Base-by-base conservation (phyloP, 352 stramenopile genomes). In the Globisporangium uncinulatum region DNA sequence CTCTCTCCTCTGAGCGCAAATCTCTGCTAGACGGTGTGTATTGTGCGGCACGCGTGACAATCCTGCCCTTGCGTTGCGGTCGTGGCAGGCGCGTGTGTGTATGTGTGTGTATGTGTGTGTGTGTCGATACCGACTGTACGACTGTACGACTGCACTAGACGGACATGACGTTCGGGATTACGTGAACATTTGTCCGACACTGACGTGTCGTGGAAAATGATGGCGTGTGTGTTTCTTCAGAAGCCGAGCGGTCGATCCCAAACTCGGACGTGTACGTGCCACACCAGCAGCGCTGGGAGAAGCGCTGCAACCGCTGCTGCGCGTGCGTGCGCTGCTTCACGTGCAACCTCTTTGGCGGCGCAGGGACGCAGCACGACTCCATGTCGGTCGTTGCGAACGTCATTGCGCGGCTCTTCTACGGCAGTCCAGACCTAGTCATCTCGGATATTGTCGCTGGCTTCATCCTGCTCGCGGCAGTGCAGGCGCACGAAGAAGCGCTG, bases 361-460 rank as follows among this genome's bases (percentile, higher is more conserved):
- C 79, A 11, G 82, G 83, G n/a, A 95, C 83, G 14, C 74, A 85
- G 42, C 83, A 91, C 56, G 86, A 94, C 66, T 91, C 82, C 39
- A 95, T 95, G 83, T 92, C 86, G 0, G 80, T 92, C 11, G 86
- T 95, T 50, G 86, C 86, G 1, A 91, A 87, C 20, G 86, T 95
- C 21, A 77, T 94, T 49, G 86, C 83, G 10, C 74, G 83, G 10
- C 76, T 95, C 41, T 95, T 95, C 47, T 93, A 94, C 56, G 86
- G 86, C 13, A 94, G 79, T 52, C 86, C 83, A 3, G 83, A 95
- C 53, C 79, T 95, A 34, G 86, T 95, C 17, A 88, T 94, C 41
- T 95, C 86, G 58, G 86, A 95, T 53, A 92, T 95, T 56, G 74
- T 94, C 29, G 86, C 86, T 0, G 86, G 86, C 1, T 95, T 94